Evolutionary conservation across 73 alveolate genomes (phyloP).

Genomic region (Stentor roeselii): DNA sequence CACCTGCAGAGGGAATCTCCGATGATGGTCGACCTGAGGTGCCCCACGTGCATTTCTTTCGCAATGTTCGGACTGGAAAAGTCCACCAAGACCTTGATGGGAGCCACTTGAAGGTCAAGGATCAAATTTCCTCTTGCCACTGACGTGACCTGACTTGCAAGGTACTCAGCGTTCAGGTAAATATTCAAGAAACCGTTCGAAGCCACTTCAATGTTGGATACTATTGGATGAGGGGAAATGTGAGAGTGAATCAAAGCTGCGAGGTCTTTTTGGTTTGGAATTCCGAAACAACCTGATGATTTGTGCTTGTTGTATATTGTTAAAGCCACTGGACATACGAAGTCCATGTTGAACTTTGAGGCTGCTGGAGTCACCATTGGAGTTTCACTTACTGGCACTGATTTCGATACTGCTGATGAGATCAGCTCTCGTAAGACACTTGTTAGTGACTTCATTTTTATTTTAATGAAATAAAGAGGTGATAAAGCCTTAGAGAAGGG

Average conservation of each 20-base stretch:
- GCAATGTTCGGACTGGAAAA: slow-evolving; percentile 99
- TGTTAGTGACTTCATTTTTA: slow-evolving; percentile 4
- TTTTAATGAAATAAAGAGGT: no score
- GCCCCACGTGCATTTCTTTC: slow-evolving; percentile 99
- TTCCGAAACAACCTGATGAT: slow-evolving; percentile 63
- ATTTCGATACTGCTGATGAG: not conserved
- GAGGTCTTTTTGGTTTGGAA: slow-evolving; percentile 54
- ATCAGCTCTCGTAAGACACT: not conserved
- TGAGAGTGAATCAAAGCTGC: slow-evolving; percentile 55
- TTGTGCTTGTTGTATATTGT: slow-evolving; percentile 76
- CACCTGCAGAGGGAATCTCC: slow-evolving; percentile 98
- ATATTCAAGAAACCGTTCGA: slow-evolving; percentile 47
- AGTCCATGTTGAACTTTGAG: slow-evolving; percentile 45
- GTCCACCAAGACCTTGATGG: slow-evolving; percentile 89
- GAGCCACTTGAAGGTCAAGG: slow-evolving; percentile 34
- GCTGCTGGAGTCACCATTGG: slow-evolving; percentile 21
- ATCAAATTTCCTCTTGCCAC: slow-evolving; percentile 36
- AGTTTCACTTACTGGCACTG: slow-evolving; percentile 4
- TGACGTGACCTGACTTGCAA: slow-evolving; percentile 47
- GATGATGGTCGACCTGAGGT: slow-evolving; percentile 97
- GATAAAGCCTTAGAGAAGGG: no score
- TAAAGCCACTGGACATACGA: slow-evolving; percentile 69
- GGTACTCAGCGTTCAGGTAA: slow-evolving; percentile 40
- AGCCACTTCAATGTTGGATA: slow-evolving; percentile 40
- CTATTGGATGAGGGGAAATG: slow-evolving; percentile 40